Evolutionary conservation across 176 grass and related monocot genomes (phyloP).

Genomic region (Lolium rigidum): DNA sequence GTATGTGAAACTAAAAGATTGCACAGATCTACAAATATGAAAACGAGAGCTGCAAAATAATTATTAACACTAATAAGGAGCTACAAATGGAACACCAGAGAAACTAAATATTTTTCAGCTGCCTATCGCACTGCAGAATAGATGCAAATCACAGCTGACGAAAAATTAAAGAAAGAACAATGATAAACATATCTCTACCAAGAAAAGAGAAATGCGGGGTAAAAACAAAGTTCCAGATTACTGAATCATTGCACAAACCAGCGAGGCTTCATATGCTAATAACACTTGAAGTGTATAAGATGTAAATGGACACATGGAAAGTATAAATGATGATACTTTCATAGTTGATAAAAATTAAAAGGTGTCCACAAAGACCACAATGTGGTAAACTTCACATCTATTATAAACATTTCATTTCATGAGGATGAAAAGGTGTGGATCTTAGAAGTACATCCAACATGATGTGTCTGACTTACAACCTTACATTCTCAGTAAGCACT

Average conservation of each 20-base stretch:
- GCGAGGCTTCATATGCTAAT: conserved; percentile 10
- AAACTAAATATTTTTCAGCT: too few relatives aligned
- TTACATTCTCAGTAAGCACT: conserved; percentile 18
- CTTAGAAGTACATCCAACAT: conserved; percentile 19
- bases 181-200: conserved; percentile 33
- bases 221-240: not conserved
- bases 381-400: not conserved
- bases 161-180: not conserved
- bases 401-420: not conserved
- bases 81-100: too few relatives aligned
- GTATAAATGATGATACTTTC: conserved; percentile 1
- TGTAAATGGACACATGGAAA: conserved; percentile 1
- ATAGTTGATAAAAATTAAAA: conserved; percentile 16
- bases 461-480: not conserved
- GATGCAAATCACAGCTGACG: too few relatives aligned
- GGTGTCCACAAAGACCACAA: not conserved
- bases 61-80: too few relatives aligned
- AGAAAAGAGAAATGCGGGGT: not conserved
- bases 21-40: too few relatives aligned
- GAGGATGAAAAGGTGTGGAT: not conserved
- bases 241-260: not conserved
- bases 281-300: not conserved
- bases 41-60: too few relatives aligned
- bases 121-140: too few relatives aligned
- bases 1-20: too few relatives aligned